Evolutionary conservation across 1,139 yeast genomes (phyloP).

Genomic region (Lodderomyces jiufengensis): DNA sequence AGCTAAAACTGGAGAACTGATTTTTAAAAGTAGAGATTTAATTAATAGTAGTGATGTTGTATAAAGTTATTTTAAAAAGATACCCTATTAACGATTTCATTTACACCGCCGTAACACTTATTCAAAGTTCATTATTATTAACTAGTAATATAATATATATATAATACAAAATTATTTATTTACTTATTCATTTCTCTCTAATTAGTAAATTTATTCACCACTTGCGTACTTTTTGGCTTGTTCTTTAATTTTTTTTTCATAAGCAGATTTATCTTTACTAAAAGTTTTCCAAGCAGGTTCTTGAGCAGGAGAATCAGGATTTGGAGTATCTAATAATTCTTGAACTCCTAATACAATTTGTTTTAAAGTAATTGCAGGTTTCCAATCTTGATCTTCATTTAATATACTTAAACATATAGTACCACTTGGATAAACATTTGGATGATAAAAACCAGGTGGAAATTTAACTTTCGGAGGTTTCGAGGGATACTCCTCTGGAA

Average conservation of each 20-base stretch:
- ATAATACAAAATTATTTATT: not conserved
- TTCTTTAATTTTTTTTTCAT: slow-evolving; percentile 73
- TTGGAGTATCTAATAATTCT: slow-evolving; percentile 84
- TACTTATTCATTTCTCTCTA: not conserved
- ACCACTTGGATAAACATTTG: slow-evolving; percentile 95
- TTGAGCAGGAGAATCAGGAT: slow-evolving; percentile 96
- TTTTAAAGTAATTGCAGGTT: slow-evolving; percentile 91
- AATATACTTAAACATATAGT: slow-evolving; percentile 89
- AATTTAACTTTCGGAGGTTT: slow-evolving; percentile 93
- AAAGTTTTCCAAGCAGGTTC: slow-evolving; percentile 93
- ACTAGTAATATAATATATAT: not conserved
- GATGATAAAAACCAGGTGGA: slow-evolving; percentile 89
- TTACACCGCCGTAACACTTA: too few species aligned
- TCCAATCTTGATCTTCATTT: slow-evolving; percentile 97
- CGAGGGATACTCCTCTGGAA: slow-evolving; percentile 91
- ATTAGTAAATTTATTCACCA: slow-evolving; percentile 2
- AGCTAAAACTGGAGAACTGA: slow-evolving; percentile 21
- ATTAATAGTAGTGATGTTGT: slow-evolving; percentile 28
- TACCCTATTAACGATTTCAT: too few species aligned
- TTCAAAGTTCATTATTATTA: too few species aligned
- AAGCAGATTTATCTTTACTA: slow-evolving; percentile 59
- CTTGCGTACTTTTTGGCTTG: slow-evolving; percentile 70
- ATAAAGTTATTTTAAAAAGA: not conserved
- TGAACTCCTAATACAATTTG: slow-evolving; percentile 91
- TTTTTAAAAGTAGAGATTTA: slow-evolving; percentile 38